Evolutionary conservation across 495 filamentous ascomycete species (phyloP), one percentile per base, ranked within the genome.

Genomic region (Echria macrotheca): DNA sequence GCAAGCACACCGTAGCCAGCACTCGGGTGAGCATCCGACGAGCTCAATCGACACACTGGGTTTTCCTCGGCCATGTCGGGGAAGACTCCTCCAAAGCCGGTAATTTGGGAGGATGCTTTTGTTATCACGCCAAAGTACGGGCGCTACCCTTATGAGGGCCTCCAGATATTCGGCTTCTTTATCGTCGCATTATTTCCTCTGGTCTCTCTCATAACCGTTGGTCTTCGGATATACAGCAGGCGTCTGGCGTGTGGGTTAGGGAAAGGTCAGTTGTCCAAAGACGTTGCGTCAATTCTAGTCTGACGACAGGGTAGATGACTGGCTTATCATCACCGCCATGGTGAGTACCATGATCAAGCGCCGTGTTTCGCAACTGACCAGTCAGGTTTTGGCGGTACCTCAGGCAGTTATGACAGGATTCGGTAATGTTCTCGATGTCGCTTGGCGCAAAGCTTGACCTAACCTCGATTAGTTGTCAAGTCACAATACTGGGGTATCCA

Each of bases 401-500:
- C 65, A 68, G 48, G 61, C 66, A 5, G 59, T 62, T 3, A 60
- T 61, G 24, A 60, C 61, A 44, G 59, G 57, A 23, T 60, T 68
- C 40, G 64, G 68, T 69, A 53, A n/a, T 18, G 29, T 24, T 12
- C 23, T 25, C 24, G 5, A 7, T 5, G 0, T 17, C 17, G 24
- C 12, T 4, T 22, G 9, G 5, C 24, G 11, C 24, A 15, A 21
- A 32, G 2, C n/a, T n/a, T n/a, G n/a, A n/a, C n/a, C n/a, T n/a
- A n/a, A n/a, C n/a, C n/a, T n/a, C n/a, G n/a, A n/a, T 1, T 17
- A 46, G 22, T 22, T 5, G 12, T 19, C n/a, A 15, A 53, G 36
- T 39, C 40, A 26, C 69, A 66, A 23, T 76, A 69, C 57, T 59
- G 73, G 38, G 76, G 76, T 5, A 63, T 76, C 15, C 74, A 75